A percentile compares a stretch with the other conserved stretches of the same genome.
phyloP scores from a whole-genome alignment of 2,329 filamentous ascomycete genomes.

The Exophiala phaeomuriformis region DNA sequence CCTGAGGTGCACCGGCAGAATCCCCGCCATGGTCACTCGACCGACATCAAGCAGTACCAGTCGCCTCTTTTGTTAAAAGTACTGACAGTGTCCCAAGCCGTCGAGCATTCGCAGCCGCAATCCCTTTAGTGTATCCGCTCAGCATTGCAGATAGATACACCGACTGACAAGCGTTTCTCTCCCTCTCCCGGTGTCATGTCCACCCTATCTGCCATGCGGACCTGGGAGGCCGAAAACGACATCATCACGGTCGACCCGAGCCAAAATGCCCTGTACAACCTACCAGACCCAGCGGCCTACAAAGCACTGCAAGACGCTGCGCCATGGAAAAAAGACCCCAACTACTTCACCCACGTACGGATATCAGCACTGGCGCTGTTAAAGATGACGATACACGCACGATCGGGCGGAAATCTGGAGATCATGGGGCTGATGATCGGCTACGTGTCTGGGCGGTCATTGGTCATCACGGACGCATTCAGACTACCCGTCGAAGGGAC shows the following conservation, averaged over 20 bases:
- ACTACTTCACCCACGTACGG: conserved; percentile 88
- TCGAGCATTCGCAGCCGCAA: no score
- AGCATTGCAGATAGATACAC: no score
- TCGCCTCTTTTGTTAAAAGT: background rate
- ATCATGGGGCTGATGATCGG: conserved; percentile 98
- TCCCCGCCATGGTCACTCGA: background rate
- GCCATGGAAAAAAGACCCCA: conserved; percentile 71
- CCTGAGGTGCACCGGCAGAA: conserved; percentile 4
- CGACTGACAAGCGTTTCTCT: no score
- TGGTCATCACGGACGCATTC: conserved; percentile 92
- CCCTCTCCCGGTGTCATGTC: conserved; percentile 16
- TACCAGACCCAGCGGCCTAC: conserved; percentile 58
- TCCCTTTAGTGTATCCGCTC: no score
- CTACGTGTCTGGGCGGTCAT: conserved; percentile 71
- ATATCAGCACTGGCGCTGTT: conserved; percentile 89
- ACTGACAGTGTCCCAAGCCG: background rate
- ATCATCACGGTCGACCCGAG: conserved; percentile 74
- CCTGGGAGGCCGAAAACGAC: conserved; percentile 71
- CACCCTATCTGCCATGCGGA: conserved; percentile 31
- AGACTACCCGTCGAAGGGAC: conserved; percentile 92
- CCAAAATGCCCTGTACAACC: conserved; percentile 86
- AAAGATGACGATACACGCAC: conserved; percentile 99
- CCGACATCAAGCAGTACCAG: background rate
- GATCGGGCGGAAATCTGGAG: conserved; percentile 85
- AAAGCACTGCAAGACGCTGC: conserved; percentile 53